Evolutionary conservation across 257 asterid genomes (phyloP), one percentile per base, ranked within the genome.

Genomic region (Marsdenia floribunda): DNA sequence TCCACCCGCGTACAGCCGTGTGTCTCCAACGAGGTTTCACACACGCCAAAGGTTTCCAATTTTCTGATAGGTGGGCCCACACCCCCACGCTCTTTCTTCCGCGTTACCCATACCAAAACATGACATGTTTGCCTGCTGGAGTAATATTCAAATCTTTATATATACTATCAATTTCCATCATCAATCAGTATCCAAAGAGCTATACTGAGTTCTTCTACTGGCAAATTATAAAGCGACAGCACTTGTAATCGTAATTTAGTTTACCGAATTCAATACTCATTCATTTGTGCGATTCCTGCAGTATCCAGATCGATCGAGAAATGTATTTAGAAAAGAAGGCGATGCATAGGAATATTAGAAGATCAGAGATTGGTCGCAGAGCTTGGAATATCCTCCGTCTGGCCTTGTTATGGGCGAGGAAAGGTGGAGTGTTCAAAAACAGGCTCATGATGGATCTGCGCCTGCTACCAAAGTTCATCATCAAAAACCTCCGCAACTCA

Each of bases 331-430:
- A 21, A 53, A 52, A 26, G 1, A 19, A 58, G 66, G 24, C 53
- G 24, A 90, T 88, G 93, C 71, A 80, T 55, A 85, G 49, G 83
- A 82, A 72, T 72, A n/a, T n/a, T n/a, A 79, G 53, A 29, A 63
- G 76, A 71, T 78, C 87, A 8, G 3, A 64, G 7, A 61, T 73
- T 52, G 76, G 83, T 13, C 84, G 85, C 14, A 80, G 87, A 75
- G 86, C 90, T 6, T 91, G 96, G 97, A 78, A 83, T 15, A 67
- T 76, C 33, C 77, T 90, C 49, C 97, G 91, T 2, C 53, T 90
- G 2, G 93, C 93, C 10, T 53, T 92, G 54, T n/a, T 87, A 26
- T 88, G 96, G 96, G 77, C 88, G 0, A 84, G 97, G 35, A 88
- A 87, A 73, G 87, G 92, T 5, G 87, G 90, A 6, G 24, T 73